These are phyloP conservation scores for Passiflora organensis DNA, from an alignment of 345 rosid species.

Conservation along the genomic window DNA sequence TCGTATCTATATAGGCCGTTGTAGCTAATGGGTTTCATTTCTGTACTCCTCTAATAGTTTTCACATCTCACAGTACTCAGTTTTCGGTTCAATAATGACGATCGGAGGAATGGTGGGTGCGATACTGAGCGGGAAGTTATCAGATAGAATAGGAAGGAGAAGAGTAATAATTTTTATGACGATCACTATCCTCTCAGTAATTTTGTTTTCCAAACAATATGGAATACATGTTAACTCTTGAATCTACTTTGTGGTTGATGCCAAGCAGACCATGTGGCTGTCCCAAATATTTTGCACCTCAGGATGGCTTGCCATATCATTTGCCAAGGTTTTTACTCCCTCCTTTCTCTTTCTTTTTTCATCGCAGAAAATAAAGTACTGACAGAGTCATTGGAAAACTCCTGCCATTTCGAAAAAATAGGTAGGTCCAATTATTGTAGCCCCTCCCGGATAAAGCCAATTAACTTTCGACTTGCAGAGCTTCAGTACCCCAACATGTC, in stretches of 20 bases:
- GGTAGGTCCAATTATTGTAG: too few species aligned
- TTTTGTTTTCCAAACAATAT: neutral
- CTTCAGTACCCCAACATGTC: too few species aligned
- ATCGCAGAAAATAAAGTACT: too few species aligned
- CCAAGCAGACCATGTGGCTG: conserved; percentile 43
- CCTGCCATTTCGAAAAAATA: too few species aligned
- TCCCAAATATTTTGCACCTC: conserved; percentile 28
- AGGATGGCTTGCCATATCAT: conserved; percentile 52
- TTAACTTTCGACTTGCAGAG: too few species aligned
- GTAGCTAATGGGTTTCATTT: too few species aligned
- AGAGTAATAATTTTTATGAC: conserved; percentile 25
- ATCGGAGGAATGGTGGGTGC: conserved; percentile 57
- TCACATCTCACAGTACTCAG: conserved; percentile 35
- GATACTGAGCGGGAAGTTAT: conserved; percentile 34
- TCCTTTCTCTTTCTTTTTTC: too few species aligned
- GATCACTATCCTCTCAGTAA: too few species aligned
- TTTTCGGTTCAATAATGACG: conserved; percentile 50
- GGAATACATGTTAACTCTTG: neutral
- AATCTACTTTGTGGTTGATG: neutral
- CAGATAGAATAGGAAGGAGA: conserved; percentile 43
- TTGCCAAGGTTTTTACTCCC: conserved; percentile 64
- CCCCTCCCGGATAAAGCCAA: too few species aligned
- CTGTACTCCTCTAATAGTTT: too few species aligned
- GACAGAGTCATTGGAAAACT: too few species aligned
- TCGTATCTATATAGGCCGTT: too few species aligned